Evolutionary conservation across 2,329 filamentous ascomycete genomes (phyloP), one percentile per base, ranked within the genome.

Genomic region (Fusarium anguioides): DNA sequence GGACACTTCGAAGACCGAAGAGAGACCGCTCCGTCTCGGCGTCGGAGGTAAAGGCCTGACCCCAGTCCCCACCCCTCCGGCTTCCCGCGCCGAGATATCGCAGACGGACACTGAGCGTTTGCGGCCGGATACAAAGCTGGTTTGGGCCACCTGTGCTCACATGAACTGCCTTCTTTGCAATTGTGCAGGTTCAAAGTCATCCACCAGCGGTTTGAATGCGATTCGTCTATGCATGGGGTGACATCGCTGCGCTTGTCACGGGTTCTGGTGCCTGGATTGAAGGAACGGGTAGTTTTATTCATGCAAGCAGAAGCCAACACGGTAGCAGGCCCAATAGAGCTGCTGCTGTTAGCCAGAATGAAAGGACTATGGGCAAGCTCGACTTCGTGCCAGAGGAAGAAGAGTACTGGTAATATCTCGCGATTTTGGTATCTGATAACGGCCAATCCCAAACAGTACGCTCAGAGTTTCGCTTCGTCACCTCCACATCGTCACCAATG

Each of bases 381-480:
- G 44, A 29, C 37, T 39, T 53, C 52, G 27, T 31, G 41, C 39
- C 44, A 49, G 63, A 55, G 18, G 58, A 29, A 21, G 41, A n/a
- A n/a, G n/a, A n/a, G n/a, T n/a, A 36, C 18, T 42, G 54, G 52
- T 78, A 77, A 50, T 75, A 74, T 36, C 71, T 57, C n/a, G 72
- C 69, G 44, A 40, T n/a, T 6, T 48, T 56, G 48, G 59, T 63
- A 61, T 73, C 57, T n/a, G 54, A 67, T 40, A 73, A 29, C 15
- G 82, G 81, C 84, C 84, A 87, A 64, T 84, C 82, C 77, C 79
- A 87, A 23, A 83, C 81, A 24, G 86, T 85, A 62, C 86, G 80
- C 69, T 87, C 81, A 20, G 76, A 69, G 45, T 82, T 83, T 45
- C 81, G 80, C 69, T 78, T 81, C 10, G 80, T 81, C 42, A 90